Conservation (phyloP, 2,329 filamentous ascomycete species). For the Pseudogymnoascus sp. region DNA sequence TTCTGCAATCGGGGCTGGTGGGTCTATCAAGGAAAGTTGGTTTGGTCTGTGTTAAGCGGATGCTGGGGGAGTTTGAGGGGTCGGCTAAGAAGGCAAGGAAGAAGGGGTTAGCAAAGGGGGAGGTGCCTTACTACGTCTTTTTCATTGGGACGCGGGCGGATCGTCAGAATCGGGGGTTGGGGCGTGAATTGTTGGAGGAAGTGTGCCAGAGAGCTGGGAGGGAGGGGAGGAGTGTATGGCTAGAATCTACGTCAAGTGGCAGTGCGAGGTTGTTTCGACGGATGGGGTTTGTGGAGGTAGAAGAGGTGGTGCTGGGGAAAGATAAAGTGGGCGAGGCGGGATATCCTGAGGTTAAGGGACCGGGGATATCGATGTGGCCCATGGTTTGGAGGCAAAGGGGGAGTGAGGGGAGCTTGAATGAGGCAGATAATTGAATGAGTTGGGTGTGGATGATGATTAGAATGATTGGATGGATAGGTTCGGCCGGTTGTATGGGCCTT, state of each 20-base stretch:
- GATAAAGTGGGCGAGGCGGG: slow-evolving; percentile 16
- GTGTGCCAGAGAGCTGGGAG: slow-evolving; percentile 14
- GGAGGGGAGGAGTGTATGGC: slow-evolving; percentile 18
- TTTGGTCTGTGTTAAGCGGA: slow-evolving; percentile 14
- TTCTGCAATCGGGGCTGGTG: slow-evolving; percentile 18
- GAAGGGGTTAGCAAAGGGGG: neutral
- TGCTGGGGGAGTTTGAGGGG: slow-evolving; percentile 15
- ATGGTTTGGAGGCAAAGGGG: slow-evolving; percentile 19
- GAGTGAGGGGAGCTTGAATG: neutral
- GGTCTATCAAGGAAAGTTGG: slow-evolving; percentile 19
- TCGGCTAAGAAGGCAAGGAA: neutral
- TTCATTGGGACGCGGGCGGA: slow-evolving; percentile 16
- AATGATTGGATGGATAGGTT: neutral
- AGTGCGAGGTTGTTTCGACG: slow-evolving; percentile 15
- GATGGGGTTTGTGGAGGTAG: slow-evolving; percentile 18
- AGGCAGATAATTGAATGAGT: neutral
- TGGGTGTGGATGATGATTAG: neutral
- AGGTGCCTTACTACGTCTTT: slow-evolving; percentile 20
- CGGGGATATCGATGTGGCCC: slow-evolving; percentile 17
- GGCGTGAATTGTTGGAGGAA: slow-evolving; percentile 13
- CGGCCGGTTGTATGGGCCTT: neutral
- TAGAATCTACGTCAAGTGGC: slow-evolving; percentile 18
- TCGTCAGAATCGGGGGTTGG: slow-evolving; percentile 13
- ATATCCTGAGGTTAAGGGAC: slow-evolving; percentile 10
- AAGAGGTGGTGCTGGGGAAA: slow-evolving; percentile 16